A percentile compares a stretch with the other conserved stretches of the same genome.
Evolutionary conservation across 139 green algal species (phyloP).

Genomic region (Tetraselmis chui): DNA sequence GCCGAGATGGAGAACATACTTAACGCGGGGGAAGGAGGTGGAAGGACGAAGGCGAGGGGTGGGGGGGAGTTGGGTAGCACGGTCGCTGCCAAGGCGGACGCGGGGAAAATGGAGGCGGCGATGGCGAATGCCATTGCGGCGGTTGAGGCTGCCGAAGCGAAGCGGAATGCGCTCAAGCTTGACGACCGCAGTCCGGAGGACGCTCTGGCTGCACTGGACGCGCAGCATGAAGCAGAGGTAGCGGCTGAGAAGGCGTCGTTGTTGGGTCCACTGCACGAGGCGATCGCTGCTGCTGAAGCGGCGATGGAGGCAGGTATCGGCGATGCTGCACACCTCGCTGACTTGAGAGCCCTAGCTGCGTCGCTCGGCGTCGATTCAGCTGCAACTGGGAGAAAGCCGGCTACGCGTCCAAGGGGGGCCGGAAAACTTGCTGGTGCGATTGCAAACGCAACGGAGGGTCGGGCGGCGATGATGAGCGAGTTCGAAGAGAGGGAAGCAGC

Average conservation of each 20-base stretch:
- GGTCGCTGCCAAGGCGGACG: not conserved
- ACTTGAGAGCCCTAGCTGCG: not conserved
- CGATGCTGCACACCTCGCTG: not conserved
- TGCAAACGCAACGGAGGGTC: not conserved
- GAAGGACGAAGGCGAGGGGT: not conserved
- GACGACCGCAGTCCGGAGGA: not conserved
- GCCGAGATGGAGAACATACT: not conserved
- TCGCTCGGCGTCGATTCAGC: too few species aligned
- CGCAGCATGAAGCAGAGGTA: not conserved
- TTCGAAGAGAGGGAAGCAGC: not conserved
- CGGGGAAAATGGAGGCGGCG: not conserved
- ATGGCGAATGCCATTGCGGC: not conserved
- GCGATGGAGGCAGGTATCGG: not conserved
- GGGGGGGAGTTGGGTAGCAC: not conserved
- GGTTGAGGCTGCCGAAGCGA: not conserved
- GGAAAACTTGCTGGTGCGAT: not conserved
- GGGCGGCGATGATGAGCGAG: not conserved
- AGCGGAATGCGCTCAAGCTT: not conserved
- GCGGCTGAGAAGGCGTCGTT: not conserved
- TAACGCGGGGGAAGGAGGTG: not conserved
- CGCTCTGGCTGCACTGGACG: not conserved
- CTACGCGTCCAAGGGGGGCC: not conserved
- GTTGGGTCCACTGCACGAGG: not conserved
- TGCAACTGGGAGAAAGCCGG: not conserved
- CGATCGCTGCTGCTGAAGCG: not conserved